These are phyloP conservation scores for Onygenales sp. DNA, from an alignment of 2,329 filamentous ascomycete species.

Conservation along the genomic window DNA sequence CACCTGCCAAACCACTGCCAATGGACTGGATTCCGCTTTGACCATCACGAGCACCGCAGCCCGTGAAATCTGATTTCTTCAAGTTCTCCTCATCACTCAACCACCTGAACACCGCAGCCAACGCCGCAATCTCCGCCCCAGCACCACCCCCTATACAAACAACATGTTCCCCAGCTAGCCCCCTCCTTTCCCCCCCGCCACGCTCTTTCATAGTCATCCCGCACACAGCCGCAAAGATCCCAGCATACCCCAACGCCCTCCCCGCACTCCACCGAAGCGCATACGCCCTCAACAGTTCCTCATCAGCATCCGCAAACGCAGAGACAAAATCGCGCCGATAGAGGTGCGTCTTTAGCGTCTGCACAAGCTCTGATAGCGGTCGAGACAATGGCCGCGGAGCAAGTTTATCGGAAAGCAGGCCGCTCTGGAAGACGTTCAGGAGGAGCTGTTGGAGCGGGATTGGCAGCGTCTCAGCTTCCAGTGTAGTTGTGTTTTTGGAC, in stretches of 20 bases:
- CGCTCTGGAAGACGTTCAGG: slow-evolving; percentile 60
- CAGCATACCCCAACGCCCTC: slow-evolving; percentile 71
- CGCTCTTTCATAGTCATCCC: slow-evolving; percentile 10
- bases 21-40: neutral
- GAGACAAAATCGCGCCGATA: slow-evolving; percentile 74
- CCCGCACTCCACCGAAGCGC: slow-evolving; percentile 85
- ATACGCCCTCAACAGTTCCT: slow-evolving; percentile 69
- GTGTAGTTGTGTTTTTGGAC: neutral
- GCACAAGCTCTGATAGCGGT: slow-evolving; percentile 51
- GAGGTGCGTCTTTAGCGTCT: slow-evolving; percentile 75
- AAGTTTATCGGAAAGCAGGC: slow-evolving; percentile 38
- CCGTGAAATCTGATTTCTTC: neutral
- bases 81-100: slow-evolving; percentile 14
- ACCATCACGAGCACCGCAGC: neutral
- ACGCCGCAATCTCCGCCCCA: slow-evolving; percentile 57
- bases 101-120: slow-evolving; percentile 44
- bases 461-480: slow-evolving; percentile 26
- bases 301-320: slow-evolving; percentile 58
- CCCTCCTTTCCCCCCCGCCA: neutral
- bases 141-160: slow-evolving; percentile 57
- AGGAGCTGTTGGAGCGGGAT: slow-evolving; percentile 57
- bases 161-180: slow-evolving; percentile 22
- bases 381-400: slow-evolving; percentile 26
- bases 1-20: neutral
- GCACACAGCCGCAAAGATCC: slow-evolving; percentile 37